Evolutionary conservation across 495 filamentous ascomycete species (phyloP), one percentile per base, ranked within the genome.

Genomic region (Clohesyomyces aquaticus): DNA sequence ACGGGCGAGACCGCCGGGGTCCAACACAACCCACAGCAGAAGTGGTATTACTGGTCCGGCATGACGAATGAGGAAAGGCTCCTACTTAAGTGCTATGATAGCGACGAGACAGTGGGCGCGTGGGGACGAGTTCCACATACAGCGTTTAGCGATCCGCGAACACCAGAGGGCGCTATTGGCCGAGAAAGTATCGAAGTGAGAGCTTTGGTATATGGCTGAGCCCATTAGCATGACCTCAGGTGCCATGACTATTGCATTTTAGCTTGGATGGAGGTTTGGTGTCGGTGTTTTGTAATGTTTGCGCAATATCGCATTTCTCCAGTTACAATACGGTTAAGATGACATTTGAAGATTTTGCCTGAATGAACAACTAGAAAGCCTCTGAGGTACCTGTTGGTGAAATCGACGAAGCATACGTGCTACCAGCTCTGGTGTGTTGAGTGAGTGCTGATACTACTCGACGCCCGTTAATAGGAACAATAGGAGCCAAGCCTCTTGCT

Each of bases 101-200:
- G 78, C 47, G 81, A 87, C 69, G 77, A 77, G 21, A 83, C 81
- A 11, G 77, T 82, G 21, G 86, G 83, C 14, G 0, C 35, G 46
- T 59, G 58, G 28, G 86, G 87, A 3, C 77, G 90, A 66, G 83
- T 89, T 55, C 87, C 91, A 35, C 91, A 96, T 80, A 85, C 86
- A 12, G 91, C 91, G 25, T 96, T 96, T 79, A 77, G 77, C 55
- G 87, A 96, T 76, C 85, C 85, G 27, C 79, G 84, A 68, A 89
- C 86, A 16, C 79, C 81, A 26, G 75, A 79, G 28, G 87, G 81
- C 23, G 74, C 72, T 54, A 61, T 69, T 26, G 72, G 70, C 12
- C 67, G 77, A 71, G 89, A 94, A 81, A 95, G 91, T 73, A 93
- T 96, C 74, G 91, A 95, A 74, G 88, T 96, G 18, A 80, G 90